Percentiles rank a stretch among this genome's conserved stretches.
These are phyloP conservation scores for Tulasnella sp. DNA, from an alignment of 768 basidiomycete species.

Conservation along the genomic window DNA sequence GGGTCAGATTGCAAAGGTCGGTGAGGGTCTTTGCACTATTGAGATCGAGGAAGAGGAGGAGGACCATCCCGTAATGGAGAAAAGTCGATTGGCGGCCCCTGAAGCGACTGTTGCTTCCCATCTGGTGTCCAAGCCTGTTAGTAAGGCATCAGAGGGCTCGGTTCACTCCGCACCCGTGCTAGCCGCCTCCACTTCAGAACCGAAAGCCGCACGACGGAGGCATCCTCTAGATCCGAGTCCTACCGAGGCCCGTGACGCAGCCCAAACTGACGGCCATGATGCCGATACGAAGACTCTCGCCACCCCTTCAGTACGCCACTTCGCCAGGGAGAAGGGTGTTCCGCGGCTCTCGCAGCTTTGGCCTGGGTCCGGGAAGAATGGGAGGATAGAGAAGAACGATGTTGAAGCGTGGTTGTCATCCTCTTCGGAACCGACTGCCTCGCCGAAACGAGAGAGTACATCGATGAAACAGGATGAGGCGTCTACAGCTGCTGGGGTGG, in stretches of 20 bases:
- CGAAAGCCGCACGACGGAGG: slow-evolving; percentile 24
- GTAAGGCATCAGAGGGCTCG: not conserved
- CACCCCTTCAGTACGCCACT: slow-evolving; percentile 66
- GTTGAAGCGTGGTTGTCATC: slow-evolving; percentile 37
- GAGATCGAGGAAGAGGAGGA: slow-evolving; percentile 57
- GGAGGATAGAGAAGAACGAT: slow-evolving; percentile 64
- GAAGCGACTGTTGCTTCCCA: not conserved
- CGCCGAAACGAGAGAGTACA: not conserved
- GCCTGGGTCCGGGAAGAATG: slow-evolving; percentile 62
- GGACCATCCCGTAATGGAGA: slow-evolving; percentile 13
- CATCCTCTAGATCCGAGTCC: slow-evolving; percentile 58
- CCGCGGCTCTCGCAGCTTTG: slow-evolving; percentile 41
- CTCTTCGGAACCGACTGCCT: not conserved
- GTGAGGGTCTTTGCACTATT: slow-evolving; percentile 59
- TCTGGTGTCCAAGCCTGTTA: not conserved
- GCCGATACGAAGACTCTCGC: slow-evolving; percentile 41
- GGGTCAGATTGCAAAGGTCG: slow-evolving; percentile 77
- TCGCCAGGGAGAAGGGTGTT: slow-evolving; percentile 53
- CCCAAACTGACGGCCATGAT: not conserved
- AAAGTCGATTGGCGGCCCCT: not conserved
- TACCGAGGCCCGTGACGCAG: not conserved
- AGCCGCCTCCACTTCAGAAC: not conserved
- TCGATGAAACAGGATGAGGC: too few species aligned
- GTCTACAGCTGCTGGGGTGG: slow-evolving; percentile 25
- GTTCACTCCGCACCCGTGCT: not conserved